Base-by-base conservation (phyloP, 2,329 filamentous ascomycete species). In the Biscogniauxia mediterranea region DNA sequence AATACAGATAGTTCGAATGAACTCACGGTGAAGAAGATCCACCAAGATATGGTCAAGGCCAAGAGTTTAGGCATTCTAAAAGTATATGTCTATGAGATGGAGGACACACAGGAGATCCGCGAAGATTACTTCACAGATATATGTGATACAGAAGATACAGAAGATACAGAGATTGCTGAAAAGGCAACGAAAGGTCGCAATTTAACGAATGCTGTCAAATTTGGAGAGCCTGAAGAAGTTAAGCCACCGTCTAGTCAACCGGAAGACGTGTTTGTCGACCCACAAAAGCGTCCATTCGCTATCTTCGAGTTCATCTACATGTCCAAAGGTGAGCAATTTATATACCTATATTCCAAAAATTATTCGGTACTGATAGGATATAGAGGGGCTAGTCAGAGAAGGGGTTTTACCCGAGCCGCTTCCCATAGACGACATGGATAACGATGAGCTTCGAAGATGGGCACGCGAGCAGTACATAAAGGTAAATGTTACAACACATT, bases 261-360 rank as follows among this genome's bases (percentile, higher is more conserved):
- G 17, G 26, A 52, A 26, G 19, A 38, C 3, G 52, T 42, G 2
- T 61, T 25, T 52, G 42, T 55, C 55, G 59, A 61, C 32, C 59
- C 52, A 21, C 20, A 42, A 11, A 38, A 52, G 20, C 52, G 52
- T 15, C 59, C 59, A 9, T 58, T 54, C 20, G 59, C 59, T 15
- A 50, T 61, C 7, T 61, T 58, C 26, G 59, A 61, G 52, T 61
- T 61, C 26, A 42, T 52, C n/a, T 61, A 61, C 38, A 20, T 52
- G 42, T 53, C 59, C 13, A 61, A 28, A 53, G 56, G 59, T 61
- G 15, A 52, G 46, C n/a, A 25, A 51, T 6, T 4, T 15, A 58
- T 53, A 28, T 17, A 11, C 19, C 26, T 20, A 26, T 23, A n/a
- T 51, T 11, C 15, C n/a, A n/a, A n/a, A 38, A 42, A 6, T 15